phyloP scores from a whole-genome alignment of 2,329 filamentous ascomycete genomes.

The Trichophyton benhamiae region DNA sequence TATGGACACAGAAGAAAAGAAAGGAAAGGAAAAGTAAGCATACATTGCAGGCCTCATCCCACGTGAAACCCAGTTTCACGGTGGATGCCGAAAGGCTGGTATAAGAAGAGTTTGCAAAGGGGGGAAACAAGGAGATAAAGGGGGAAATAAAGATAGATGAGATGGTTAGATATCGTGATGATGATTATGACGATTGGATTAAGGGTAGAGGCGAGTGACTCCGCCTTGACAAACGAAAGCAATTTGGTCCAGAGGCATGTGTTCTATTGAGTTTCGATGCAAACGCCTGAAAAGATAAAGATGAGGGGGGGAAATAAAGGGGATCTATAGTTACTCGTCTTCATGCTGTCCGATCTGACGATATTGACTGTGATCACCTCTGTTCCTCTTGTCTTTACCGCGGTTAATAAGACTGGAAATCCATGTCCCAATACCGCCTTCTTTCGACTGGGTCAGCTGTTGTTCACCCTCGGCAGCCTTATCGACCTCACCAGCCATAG shows the following conservation, averaged over 20 bases:
- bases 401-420: slow-evolving; percentile 54
- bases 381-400: slow-evolving; percentile 27
- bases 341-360: slow-evolving; percentile 38
- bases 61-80: not conserved
- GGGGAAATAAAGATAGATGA: not conserved
- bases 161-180: not conserved
- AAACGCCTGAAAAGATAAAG: not conserved
- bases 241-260: too few relatives aligned
- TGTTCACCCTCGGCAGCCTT: slow-evolving; percentile 19
- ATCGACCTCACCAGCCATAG: slow-evolving; percentile 1
- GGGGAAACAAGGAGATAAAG: not conserved
- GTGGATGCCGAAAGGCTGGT: not conserved
- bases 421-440: slow-evolving; percentile 51
- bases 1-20: slow-evolving; percentile 13
- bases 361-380: slow-evolving; percentile 32
- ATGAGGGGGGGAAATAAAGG: not conserved
- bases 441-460: slow-evolving; percentile 29
- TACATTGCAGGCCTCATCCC: not conserved
- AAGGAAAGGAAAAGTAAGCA: slow-evolving; percentile 9
- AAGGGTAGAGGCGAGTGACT: not conserved
- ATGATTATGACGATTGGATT: too few relatives aligned
- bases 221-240: not conserved
- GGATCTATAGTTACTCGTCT: slow-evolving; percentile 18
- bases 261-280: not conserved
- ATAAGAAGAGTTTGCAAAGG: not conserved